These are phyloP conservation scores for Viridothelium virens DNA, from an alignment of 495 filamentous ascomycete species.

Conservation along the genomic window DNA sequence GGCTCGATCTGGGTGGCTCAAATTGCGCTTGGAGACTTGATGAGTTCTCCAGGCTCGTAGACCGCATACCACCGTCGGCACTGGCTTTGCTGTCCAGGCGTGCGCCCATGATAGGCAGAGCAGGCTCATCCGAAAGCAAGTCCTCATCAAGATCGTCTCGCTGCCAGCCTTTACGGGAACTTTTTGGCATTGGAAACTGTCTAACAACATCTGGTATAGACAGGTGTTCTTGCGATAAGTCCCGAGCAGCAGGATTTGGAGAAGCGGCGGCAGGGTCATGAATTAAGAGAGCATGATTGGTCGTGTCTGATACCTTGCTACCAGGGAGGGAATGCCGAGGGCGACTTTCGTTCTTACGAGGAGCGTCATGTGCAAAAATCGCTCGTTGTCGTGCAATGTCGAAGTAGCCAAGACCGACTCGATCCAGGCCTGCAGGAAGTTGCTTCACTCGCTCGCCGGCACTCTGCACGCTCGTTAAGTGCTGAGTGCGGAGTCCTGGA, in stretches of 20 bases:
- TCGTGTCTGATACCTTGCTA: background rate
- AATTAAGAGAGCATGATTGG: background rate
- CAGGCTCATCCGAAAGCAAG: background rate
- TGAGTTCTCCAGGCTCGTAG: constrained; percentile 1
- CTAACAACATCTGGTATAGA: background rate
- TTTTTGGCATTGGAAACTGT: background rate
- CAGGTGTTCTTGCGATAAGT: background rate
- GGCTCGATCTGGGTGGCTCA: constrained; percentile 14
- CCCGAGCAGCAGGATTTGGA: background rate
- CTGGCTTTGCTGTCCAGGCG: background rate
- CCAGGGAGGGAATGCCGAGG: background rate
- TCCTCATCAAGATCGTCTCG: background rate
- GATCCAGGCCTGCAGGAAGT: constrained; percentile 21
- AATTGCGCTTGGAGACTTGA: background rate
- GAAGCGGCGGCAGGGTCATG: background rate
- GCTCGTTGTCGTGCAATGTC: background rate
- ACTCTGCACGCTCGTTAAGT: background rate
- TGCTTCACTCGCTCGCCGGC: constrained; percentile 10
- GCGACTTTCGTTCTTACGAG: constrained; percentile 3
- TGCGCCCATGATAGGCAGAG: background rate
- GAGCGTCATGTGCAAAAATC: background rate
- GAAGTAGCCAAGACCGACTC: constrained; percentile 3
- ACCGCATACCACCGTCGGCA: background rate
- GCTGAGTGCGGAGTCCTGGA: background rate
- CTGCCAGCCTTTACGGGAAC: background rate